A percentile compares a stretch with the other conserved stretches of the same genome.
These are phyloP conservation scores for Ascosphaera apis DNA, from an alignment of 2,329 filamentous ascomycete genomes.

Conservation along the genomic window DNA sequence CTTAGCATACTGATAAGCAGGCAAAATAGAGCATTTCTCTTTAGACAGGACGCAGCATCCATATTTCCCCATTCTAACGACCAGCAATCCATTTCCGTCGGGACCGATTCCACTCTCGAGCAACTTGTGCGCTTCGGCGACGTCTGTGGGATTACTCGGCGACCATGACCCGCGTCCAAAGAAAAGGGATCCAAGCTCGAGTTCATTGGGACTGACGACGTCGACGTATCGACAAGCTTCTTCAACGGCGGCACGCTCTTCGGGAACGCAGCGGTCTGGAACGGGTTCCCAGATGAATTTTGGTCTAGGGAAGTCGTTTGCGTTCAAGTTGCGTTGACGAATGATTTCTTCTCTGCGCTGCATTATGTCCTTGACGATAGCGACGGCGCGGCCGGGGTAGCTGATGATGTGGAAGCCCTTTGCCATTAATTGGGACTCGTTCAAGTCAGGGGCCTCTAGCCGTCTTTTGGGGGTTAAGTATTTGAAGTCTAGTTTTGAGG, in stretches of 20 bases:
- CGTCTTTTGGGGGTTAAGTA: slow-evolving; percentile 75
- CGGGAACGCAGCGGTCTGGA: slow-evolving; percentile 61
- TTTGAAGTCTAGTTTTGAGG: slow-evolving; percentile 49
- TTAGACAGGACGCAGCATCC: slow-evolving; percentile 27
- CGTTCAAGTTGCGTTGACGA: slow-evolving; percentile 9
- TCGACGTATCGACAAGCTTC: slow-evolving; percentile 34
- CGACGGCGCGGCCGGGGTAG: slow-evolving; percentile 51
- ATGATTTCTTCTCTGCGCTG: slow-evolving; percentile 22
- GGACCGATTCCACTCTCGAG: slow-evolving; percentile 16
- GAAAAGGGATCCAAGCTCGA: slow-evolving; percentile 56
- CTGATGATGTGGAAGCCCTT: slow-evolving; percentile 77
- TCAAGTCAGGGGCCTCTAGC: slow-evolving; percentile 50
- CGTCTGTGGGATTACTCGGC: slow-evolving; percentile 9
- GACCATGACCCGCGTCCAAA: slow-evolving; percentile 35
- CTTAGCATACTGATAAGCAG: slow-evolving; percentile 41
- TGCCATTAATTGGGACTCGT: slow-evolving; percentile 40
- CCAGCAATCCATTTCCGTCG: slow-evolving; percentile 16
- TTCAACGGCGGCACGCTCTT: slow-evolving; percentile 31
- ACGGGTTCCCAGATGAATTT: slow-evolving; percentile 90
- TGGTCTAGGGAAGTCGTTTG: slow-evolving; percentile 29
- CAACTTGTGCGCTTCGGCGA: slow-evolving; percentile 14
- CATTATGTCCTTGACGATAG: slow-evolving; percentile 50
- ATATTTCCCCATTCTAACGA: slow-evolving; percentile 39
- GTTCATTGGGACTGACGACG: slow-evolving; percentile 57
- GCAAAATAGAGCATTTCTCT: slow-evolving; percentile 38